Evolutionary conservation across 257 asterid species (phyloP).

Genomic region (Cruciata laevipes): DNA sequence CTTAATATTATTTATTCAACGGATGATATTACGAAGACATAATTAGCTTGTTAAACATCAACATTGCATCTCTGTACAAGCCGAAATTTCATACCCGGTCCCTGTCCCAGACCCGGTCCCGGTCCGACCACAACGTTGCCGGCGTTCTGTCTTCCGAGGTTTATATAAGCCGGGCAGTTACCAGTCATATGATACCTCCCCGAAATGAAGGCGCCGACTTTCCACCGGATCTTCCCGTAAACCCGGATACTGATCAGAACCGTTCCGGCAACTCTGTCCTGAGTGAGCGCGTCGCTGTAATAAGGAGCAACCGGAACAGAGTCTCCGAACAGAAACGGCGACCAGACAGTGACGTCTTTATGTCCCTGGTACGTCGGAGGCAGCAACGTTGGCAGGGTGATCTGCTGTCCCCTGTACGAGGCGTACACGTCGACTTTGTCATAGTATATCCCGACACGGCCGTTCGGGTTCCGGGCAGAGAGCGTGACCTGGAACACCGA

Average conservation of each 20-base stretch:
- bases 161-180: constrained; percentile 74
- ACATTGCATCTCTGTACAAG: constrained; percentile 45
- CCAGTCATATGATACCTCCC: constrained; percentile 49
- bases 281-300: constrained; percentile 19
- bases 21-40: background rate
- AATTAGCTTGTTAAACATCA: constrained; percentile 26
- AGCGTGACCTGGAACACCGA: constrained; percentile 51
- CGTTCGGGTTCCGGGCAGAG: constrained; percentile 54
- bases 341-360: constrained; percentile 54
- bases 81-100: constrained; percentile 42
- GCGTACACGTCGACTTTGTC: constrained; percentile 51
- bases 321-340: constrained; percentile 47
- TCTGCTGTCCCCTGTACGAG: constrained; percentile 57
- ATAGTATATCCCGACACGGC: constrained; percentile 47
- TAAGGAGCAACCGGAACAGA: constrained; percentile 51
- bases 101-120: constrained; percentile 28
- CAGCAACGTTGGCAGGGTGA: constrained; percentile 39
- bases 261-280: constrained; percentile 44
- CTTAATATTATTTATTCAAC: background rate
- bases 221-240: constrained; percentile 64
- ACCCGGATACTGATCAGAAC: constrained; percentile 39
- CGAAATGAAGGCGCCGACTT: constrained; percentile 59
- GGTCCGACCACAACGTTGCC: constrained; percentile 12
- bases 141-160: constrained; percentile 25
- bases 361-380: constrained; percentile 60